Percentiles rank a stretch among this genome's conserved stretches.
Evolutionary conservation across 495 filamentous ascomycete species (phyloP).

Genomic region (Talaromyces stipitatus): DNA sequence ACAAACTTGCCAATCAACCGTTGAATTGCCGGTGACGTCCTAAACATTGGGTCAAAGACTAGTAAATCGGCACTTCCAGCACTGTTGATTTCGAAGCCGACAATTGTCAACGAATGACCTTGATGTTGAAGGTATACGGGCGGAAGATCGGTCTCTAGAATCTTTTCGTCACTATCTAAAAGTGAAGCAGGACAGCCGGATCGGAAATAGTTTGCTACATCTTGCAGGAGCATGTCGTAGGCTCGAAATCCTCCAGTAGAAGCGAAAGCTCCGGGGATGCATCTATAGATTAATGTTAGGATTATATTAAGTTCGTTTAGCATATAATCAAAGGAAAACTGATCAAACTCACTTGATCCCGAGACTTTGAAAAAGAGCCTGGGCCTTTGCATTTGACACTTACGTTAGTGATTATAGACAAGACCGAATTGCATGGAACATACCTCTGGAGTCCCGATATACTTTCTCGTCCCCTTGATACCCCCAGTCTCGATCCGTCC

Average conservation of each 20-base stretch:
- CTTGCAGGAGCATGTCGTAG: conserved; percentile 51
- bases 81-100: conserved; percentile 67
- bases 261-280: conserved; percentile 44
- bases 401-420: not conserved
- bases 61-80: conserved; percentile 65
- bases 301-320: not conserved
- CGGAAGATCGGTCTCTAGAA: conserved; percentile 60
- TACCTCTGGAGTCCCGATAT: conserved; percentile 94
- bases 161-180: conserved; percentile 34
- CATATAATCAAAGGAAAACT: too few relatives aligned
- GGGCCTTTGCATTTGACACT: conserved; percentile 48
- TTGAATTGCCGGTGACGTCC: conserved; percentile 55
- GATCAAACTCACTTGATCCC: conserved; percentile 51
- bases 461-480: conserved; percentile 82
- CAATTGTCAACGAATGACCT: conserved; percentile 85
- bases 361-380: conserved; percentile 67
- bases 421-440: not conserved
- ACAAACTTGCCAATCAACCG: conserved; percentile 42
- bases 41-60: conserved; percentile 86
- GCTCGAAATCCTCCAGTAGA: conserved; percentile 32
- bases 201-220: conserved; percentile 69
- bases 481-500: conserved; percentile 81
- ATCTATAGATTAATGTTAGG: conserved; percentile 22
- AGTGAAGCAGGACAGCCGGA: conserved; percentile 27
- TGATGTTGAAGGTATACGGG: conserved; percentile 90